These are phyloP conservation scores for Passalora sequoiae DNA, from an alignment of 2,329 filamentous ascomycete species.

Conservation along the genomic window DNA sequence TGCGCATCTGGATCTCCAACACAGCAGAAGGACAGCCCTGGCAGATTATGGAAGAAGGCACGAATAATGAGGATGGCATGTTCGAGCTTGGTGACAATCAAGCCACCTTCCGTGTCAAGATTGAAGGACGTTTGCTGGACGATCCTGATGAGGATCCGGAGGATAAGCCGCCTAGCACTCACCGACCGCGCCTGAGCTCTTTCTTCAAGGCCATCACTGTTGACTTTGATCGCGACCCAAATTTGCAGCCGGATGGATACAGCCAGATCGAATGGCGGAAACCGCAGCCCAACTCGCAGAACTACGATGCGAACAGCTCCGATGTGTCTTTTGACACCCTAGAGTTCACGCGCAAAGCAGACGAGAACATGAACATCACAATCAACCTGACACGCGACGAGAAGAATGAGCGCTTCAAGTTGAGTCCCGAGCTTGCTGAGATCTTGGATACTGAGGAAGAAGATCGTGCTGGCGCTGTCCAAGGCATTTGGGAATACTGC, in stretches of 20 bases:
- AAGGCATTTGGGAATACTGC: constrained; percentile 94
- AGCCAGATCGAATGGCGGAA: constrained; percentile 80
- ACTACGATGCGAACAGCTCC: constrained; percentile 49
- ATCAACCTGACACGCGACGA: constrained; percentile 84
- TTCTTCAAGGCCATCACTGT: constrained; percentile 79
- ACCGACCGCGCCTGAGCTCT: constrained; percentile 61
- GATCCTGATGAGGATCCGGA: constrained; percentile 50
- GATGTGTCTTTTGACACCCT: constrained; percentile 82
- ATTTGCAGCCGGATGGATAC: constrained; percentile 62
- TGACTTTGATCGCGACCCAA: constrained; percentile 51
- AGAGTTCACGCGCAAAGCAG: constrained; percentile 83
- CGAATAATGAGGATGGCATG: constrained; percentile 56
- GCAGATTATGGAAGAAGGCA: constrained; percentile 58
- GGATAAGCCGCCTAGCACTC: constrained; percentile 41
- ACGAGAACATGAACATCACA: constrained; percentile 86
- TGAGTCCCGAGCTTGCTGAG: constrained; percentile 74
- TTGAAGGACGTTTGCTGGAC: constrained; percentile 76
- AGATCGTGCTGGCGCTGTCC: constrained; percentile 78
- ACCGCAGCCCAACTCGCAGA: constrained; percentile 50
- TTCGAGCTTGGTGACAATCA: constrained; percentile 80
- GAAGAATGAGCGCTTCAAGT: constrained; percentile 73
- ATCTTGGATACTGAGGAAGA: constrained; percentile 82
- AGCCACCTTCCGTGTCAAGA: constrained; percentile 82
- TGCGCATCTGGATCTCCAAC: constrained; percentile 93
- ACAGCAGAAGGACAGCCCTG: constrained; percentile 91